Percentiles rank a stretch among this genome's conserved stretches.
phyloP scores from a whole-genome alignment of 2,329 filamentous ascomycete species.

The Zasmidium citrigriseum region DNA sequence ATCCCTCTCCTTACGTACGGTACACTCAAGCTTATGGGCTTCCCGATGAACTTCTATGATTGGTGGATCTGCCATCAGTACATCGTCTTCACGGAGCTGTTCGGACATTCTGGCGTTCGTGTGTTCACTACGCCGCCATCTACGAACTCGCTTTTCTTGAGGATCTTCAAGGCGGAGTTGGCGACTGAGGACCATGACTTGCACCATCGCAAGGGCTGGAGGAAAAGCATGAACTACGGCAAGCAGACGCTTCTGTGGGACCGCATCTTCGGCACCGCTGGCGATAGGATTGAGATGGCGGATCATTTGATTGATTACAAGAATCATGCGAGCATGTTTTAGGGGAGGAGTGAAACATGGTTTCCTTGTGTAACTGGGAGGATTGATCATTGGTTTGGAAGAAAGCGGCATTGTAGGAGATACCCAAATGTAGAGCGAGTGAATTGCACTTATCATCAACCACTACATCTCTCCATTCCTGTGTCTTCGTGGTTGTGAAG shows the following conservation, averaged over 20 bases:
- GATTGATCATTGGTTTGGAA: no score
- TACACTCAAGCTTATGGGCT: constrained; percentile 39
- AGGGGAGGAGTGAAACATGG: no score
- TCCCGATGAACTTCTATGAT: constrained; percentile 50
- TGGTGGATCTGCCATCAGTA: constrained; percentile 51
- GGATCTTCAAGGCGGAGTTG: constrained; percentile 38
- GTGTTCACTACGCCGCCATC: constrained; percentile 38
- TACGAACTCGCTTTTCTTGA: constrained; percentile 39
- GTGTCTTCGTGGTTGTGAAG: no score
- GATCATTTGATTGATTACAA: constrained; percentile 20
- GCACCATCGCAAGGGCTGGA: constrained; percentile 42
- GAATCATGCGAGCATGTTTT: not conserved
- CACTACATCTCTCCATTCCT: no score
- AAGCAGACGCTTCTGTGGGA: constrained; percentile 45
- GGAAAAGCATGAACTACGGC: constrained; percentile 41
- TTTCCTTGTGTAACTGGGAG: no score
- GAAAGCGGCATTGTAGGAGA: no score
- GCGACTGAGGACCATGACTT: constrained; percentile 47
- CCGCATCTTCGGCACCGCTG: constrained; percentile 35
- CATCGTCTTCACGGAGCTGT: constrained; percentile 44
- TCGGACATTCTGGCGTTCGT: constrained; percentile 44
- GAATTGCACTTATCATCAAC: no score
- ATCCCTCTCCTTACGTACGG: constrained; percentile 44
- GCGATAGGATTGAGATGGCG: constrained; percentile 38
- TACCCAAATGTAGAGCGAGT: no score